phyloP scores from a whole-genome alignment of 2,329 filamentous ascomycete genomes.

The Knufia petricola region DNA sequence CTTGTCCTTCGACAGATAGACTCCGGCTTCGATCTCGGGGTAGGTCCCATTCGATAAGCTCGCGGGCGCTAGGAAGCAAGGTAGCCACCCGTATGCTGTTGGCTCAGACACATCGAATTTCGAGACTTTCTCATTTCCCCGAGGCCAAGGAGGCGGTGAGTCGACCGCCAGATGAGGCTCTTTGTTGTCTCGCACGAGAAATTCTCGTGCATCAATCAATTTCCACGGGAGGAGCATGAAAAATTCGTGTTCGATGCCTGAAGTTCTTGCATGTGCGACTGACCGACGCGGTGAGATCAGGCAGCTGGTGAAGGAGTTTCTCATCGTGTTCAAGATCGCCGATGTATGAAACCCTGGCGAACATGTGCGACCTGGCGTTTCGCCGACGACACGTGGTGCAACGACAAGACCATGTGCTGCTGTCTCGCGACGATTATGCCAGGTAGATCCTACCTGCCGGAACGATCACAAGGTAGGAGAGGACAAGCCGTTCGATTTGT shows the following conservation, averaged over 20 bases:
- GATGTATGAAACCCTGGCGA: not conserved
- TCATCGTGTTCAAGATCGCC: not conserved
- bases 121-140: not conserved
- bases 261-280: not conserved
- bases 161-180: constrained; percentile 3
- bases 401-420: too few species aligned
- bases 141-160: constrained; percentile 2
- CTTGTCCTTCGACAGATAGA: not conserved
- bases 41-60: constrained; percentile 3
- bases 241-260: not conserved
- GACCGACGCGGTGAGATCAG: not conserved
- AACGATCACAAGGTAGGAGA: too few species aligned
- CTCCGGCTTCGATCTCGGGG: too few species aligned
- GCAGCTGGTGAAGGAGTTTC: not conserved
- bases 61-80: constrained; percentile 2
- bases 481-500: not conserved
- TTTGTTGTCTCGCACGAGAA: constrained; percentile 8
- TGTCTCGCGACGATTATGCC: not conserved
- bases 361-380: not conserved
- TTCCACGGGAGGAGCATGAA: not conserved
- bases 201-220: not conserved
- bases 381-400: not conserved
- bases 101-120: not conserved
- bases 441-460: not conserved
- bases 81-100: not conserved